Percentiles rank a stretch among this genome's conserved stretches.
Evolutionary conservation across 2,329 filamentous ascomycete genomes (phyloP).

Genomic region (Penicillium sp.): DNA sequence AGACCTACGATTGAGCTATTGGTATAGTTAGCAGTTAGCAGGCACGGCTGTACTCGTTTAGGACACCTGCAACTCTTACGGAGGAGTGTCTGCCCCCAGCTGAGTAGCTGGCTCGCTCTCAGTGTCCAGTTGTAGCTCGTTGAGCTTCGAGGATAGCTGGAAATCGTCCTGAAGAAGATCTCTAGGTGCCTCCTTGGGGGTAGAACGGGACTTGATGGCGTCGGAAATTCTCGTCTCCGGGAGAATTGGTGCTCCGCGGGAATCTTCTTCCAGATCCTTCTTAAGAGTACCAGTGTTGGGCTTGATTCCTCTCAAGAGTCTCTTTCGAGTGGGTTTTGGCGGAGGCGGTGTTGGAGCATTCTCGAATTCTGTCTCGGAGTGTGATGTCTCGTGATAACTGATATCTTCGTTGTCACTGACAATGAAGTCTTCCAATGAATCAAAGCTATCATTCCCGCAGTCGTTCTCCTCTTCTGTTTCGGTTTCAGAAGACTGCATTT

Average conservation of each 20-base stretch:
- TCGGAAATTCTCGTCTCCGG: conserved; percentile 23
- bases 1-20: conserved; percentile 7
- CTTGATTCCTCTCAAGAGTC: conserved; percentile 36
- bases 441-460: conserved; percentile 30
- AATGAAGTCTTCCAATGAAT: conserved; percentile 43
- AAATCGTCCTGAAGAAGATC: conserved; percentile 21
- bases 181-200: conserved; percentile 13
- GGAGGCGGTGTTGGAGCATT: conserved; percentile 18
- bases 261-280: conserved; percentile 6
- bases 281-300: conserved; percentile 21
- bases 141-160: conserved; percentile 23
- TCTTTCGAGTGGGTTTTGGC: conserved; percentile 26
- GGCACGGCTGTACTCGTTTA: background rate
- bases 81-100: conserved; percentile 14
- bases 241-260: conserved; percentile 12
- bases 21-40: conserved; percentile 18
- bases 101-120: conserved; percentile 22
- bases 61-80: conserved; percentile 17
- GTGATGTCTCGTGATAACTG: conserved; percentile 35
- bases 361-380: conserved; percentile 28
- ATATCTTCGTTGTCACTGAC: conserved; percentile 41
- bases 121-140: conserved; percentile 18
- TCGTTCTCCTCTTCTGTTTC: conserved; percentile 27
- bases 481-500: conserved; percentile 14
- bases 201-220: conserved; percentile 14